Base-by-base conservation (phyloP, 805 yeast genomes). In the Metschnikowia matae region DNA sequence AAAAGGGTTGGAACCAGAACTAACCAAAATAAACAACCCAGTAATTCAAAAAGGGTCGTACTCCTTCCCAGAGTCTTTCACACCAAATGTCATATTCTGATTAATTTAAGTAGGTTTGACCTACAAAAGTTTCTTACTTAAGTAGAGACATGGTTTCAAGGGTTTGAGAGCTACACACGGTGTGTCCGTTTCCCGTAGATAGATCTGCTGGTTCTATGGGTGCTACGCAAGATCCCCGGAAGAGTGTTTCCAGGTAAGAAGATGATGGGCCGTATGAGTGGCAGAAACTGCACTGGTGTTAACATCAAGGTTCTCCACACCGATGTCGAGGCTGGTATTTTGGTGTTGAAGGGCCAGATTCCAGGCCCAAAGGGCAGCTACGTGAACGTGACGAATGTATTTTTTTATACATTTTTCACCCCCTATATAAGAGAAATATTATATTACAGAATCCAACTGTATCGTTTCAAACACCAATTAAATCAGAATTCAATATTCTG, bases 261-360 rank as follows among this genome's bases (percentile, higher is more conserved):
- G 71, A 92, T 94, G 99, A 96, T 98, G 35, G 99, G 99, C 57
- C 87, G 88, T 68, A 85, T 91, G 94, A 99, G 99, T 58, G 84
- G 81, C 54, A 77, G 80, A 49, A 76, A 74, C 59, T 79, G 81
- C 54, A 92, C 98, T 3, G 80, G 83, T 23, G 87, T 83, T 66
- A 91, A 89, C 66, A 76, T 83, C 23, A 78, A 84, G 64, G 84
- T 94, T 20, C 73, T 94, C 62, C 87, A 86, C 64, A 85, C 85
- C 10, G 91, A 88, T 65, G 89, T 85, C 42, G 90, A 80, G 47
- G 82, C 84, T 50, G 96, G 96, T 10, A 83, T 89, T 49, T 73
- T 94, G 46, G 73, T 91, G 46, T 84, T 91, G 41, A 87, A 87
- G 72, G 99, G 99, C 35, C 84, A 86, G 53, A 88, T 94, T 41